Percentiles rank a stretch among this genome's conserved stretches.
These are phyloP conservation scores for Detonula confervacea DNA, from an alignment of 352 stramenopile species.

Conservation along the genomic window DNA sequence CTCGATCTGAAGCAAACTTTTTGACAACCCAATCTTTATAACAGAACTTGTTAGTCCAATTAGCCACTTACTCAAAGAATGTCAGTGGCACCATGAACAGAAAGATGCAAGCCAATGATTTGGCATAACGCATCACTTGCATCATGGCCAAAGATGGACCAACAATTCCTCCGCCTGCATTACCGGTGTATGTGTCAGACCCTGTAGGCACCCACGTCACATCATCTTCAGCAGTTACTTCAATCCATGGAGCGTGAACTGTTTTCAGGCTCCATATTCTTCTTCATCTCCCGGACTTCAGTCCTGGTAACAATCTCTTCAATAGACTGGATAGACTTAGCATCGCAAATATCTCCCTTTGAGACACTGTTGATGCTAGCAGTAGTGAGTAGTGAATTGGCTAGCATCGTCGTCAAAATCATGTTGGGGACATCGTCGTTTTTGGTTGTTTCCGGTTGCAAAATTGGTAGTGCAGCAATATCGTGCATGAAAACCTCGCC, in stretches of 20 bases:
- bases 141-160: conserved; percentile 12
- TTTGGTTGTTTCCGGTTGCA: too few relatives aligned
- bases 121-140: not conserved
- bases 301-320: too few relatives aligned
- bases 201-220: not conserved
- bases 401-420: too few relatives aligned
- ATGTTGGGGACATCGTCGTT: too few relatives aligned
- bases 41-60: conserved; percentile 17
- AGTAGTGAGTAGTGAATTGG: too few relatives aligned
- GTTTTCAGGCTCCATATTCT: conserved; percentile 7
- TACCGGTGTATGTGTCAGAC: conserved; percentile 17
- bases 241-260: conserved; percentile 29
- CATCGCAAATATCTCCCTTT: too few relatives aligned
- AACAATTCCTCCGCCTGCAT: not conserved
- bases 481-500: too few relatives aligned
- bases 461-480: too few relatives aligned
- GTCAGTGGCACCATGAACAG: conserved; percentile 9
- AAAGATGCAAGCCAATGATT: conserved; percentile 11
- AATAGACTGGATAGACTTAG: too few relatives aligned
- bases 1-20: conserved; percentile 6
- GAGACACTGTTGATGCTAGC: too few relatives aligned
- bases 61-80: conserved; percentile 25
- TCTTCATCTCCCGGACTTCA: conserved; percentile 1
- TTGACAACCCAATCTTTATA: conserved; percentile 34
- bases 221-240: conserved; percentile 10